Conservation (phyloP, 169 alveolate species). For the Cryptosporidium viatorum region DNA sequence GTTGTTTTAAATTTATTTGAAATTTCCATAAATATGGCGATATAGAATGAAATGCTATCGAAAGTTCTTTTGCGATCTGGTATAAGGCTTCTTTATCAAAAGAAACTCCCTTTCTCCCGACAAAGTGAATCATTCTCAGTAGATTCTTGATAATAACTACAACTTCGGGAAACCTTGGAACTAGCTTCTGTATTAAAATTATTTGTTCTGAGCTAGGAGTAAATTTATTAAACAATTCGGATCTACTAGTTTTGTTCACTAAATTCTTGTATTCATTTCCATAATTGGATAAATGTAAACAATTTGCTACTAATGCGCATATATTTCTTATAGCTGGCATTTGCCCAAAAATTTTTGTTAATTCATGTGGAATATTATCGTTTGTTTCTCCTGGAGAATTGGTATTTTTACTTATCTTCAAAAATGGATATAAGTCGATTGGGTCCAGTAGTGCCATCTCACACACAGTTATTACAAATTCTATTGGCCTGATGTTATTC, state of each 20-base stretch:
- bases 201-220: conserved; percentile 26
- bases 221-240: conserved; percentile 5
- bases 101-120: conserved; percentile 39
- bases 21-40: conserved; percentile 66
- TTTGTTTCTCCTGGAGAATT: not conserved
- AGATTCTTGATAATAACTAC: conserved; percentile 22
- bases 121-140: conserved; percentile 12
- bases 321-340: conserved; percentile 22
- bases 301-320: conserved; percentile 27
- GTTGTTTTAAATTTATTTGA: not conserved
- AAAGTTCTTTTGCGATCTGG: conserved; percentile 59
- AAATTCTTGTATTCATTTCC: conserved; percentile 8
- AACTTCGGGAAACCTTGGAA: conserved; percentile 68
- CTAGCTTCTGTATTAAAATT: conserved; percentile 32
- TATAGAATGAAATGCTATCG: conserved; percentile 55
- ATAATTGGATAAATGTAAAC: conserved; percentile 3
- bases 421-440: conserved; percentile 50
- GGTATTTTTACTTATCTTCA: not conserved
- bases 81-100: conserved; percentile 6
- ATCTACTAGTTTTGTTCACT: not conserved
- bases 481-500: conserved; percentile 37
- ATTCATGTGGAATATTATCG: not conserved
- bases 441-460: conserved; percentile 71
- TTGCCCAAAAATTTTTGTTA: conserved; percentile 21
- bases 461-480: conserved; percentile 55